Evolutionary conservation across 2,329 filamentous ascomycete genomes (phyloP).

Genomic region (Phialemonium atrogriseum): DNA sequence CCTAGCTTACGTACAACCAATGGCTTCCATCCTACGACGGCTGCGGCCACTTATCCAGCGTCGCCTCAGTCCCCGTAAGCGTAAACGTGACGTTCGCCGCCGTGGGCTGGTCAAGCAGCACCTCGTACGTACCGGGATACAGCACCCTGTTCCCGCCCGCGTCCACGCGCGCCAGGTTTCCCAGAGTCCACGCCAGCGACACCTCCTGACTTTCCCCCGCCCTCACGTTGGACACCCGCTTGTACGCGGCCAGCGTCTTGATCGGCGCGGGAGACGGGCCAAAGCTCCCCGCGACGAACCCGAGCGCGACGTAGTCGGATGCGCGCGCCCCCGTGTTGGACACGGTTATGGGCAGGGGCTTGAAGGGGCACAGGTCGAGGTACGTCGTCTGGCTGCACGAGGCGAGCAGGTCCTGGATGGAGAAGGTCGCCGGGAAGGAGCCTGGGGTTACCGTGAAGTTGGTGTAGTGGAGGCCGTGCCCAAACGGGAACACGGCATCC

Average conservation of each 20-base stretch:
- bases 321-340: conserved; percentile 34
- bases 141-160: conserved; percentile 40
- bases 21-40: too few relatives aligned
- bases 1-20: too few relatives aligned
- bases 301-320: conserved; percentile 45
- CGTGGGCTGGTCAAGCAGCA: conserved; percentile 35
- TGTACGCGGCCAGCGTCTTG: conserved; percentile 44
- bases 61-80: conserved; percentile 32
- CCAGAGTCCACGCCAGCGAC: conserved; percentile 34
- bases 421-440: conserved; percentile 16
- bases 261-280: conserved; percentile 42
- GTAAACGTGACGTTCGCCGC: conserved; percentile 32
- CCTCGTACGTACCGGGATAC: conserved; percentile 43
- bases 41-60: conserved; percentile 28
- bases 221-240: conserved; percentile 30
- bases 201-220: conserved; percentile 21
- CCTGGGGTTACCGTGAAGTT: conserved; percentile 29
- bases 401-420: conserved; percentile 27
- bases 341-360: conserved; percentile 31
- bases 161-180: conserved; percentile 39
- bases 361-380: conserved; percentile 33
- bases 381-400: conserved; percentile 25
- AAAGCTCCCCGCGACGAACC: conserved; percentile 35
- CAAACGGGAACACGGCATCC: conserved; percentile 42
- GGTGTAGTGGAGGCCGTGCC: conserved; percentile 50